Conservation (phyloP, 129 eudicot genomes). For the Mikania micrantha region DNA sequence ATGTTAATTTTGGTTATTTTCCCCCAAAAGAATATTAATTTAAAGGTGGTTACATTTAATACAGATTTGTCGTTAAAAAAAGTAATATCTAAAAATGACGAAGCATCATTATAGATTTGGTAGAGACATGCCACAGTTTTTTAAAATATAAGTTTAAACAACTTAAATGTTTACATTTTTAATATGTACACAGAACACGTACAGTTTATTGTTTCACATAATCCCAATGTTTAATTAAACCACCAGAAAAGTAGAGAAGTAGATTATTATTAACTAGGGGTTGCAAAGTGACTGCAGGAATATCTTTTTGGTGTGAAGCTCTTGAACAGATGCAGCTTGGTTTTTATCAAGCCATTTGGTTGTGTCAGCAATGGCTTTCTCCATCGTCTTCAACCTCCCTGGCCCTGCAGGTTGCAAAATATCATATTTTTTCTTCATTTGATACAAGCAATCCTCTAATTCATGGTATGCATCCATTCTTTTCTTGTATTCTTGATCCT, state of each 20-base stretch:
- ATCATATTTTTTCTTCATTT: neutral
- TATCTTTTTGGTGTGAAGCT: constrained; percentile 1
- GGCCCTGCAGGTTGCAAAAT: neutral
- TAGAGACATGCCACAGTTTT: no score
- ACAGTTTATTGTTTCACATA: no score
- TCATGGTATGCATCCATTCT: neutral
- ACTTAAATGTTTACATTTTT: no score
- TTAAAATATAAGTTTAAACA: no score
- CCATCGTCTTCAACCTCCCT: neutral
- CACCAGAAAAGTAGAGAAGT: neutral
- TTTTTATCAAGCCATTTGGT: constrained; percentile 12
- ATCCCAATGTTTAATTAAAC: no score
- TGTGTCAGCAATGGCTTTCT: constrained; percentile 4
- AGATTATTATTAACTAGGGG: neutral
- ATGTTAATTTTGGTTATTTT: no score
- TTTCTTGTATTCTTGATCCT: constrained; percentile 4
- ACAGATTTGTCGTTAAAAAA: no score
- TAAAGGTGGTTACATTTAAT: no score
- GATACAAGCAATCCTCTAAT: neutral
- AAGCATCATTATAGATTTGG: no score
- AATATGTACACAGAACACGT: no score
- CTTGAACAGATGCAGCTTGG: neutral
- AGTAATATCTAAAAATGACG: no score
- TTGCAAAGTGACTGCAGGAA: neutral
- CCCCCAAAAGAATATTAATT: no score